These are phyloP conservation scores for Ensete ventricosum DNA, from an alignment of 176 grass and related monocot species.

Conservation along the genomic window DNA sequence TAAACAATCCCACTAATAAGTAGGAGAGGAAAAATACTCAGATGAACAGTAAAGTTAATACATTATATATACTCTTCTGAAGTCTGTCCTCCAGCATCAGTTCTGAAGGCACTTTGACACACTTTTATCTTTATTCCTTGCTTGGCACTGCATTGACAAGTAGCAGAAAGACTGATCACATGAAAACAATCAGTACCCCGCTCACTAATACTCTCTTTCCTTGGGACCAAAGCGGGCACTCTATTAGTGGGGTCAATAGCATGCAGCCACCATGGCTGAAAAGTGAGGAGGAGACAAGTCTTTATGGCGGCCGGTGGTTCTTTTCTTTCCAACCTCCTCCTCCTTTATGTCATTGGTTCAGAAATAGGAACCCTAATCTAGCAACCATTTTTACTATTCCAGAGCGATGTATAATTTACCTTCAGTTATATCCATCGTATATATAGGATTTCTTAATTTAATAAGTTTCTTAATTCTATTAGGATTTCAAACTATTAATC, in stretches of 20 bases:
- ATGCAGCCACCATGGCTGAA: background rate
- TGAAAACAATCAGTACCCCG: background rate
- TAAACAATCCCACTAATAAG: too few species aligned
- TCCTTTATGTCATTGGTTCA: background rate
- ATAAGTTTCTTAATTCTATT: too few species aligned
- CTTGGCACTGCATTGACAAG: background rate
- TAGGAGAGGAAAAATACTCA: too few species aligned
- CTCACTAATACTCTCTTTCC: background rate
- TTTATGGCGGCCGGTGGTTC: constrained; percentile 1
- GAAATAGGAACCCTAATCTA: background rate
- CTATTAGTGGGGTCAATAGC: background rate
- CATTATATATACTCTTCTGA: too few species aligned
- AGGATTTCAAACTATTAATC: background rate
- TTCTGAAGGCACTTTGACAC: too few species aligned
- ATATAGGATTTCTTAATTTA: too few species aligned
- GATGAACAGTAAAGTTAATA: too few species aligned
- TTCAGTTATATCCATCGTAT: too few species aligned
- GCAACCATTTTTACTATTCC: background rate
- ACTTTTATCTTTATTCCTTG: background rate
- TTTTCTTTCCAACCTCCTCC: background rate
- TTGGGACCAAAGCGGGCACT: background rate
- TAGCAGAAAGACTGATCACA: background rate
- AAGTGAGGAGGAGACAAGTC: background rate
- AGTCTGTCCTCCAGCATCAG: too few species aligned
- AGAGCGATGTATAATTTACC: too few species aligned